phyloP scores from a whole-genome alignment of 2,329 filamentous ascomycete species.

The Malbranchea zuffiana region DNA sequence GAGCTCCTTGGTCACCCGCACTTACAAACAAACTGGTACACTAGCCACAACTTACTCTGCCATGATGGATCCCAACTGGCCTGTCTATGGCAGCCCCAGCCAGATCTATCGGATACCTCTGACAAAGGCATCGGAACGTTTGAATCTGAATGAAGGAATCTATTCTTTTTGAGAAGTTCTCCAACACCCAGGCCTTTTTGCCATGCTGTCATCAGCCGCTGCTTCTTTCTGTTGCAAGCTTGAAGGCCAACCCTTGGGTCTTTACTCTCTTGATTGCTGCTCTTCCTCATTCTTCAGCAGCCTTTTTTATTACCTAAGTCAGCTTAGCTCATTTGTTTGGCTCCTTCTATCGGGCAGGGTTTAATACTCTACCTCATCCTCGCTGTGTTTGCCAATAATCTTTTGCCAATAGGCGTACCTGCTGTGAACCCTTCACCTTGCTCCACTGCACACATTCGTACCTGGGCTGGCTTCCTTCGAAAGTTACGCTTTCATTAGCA shows the following conservation, averaged over 20 bases:
- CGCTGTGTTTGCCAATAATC: conserved; percentile 6
- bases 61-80: conserved; percentile 1
- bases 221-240: conserved; percentile 10
- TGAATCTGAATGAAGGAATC: not conserved
- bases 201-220: conserved; percentile 14
- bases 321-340: conserved; percentile 10
- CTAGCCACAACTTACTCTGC: conserved; percentile 7
- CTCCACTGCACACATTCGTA: conserved; percentile 1
- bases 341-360: conserved; percentile 3
- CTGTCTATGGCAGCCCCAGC: conserved; percentile 1
- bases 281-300: conserved; percentile 11
- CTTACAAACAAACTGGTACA: conserved; percentile 14
- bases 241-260: conserved; percentile 13
- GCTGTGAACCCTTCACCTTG: conserved; percentile 1
- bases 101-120: conserved; percentile 10
- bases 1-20: conserved; percentile 12
- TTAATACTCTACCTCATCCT: conserved; percentile 12
- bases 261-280: conserved; percentile 12
- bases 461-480: conserved; percentile 3
- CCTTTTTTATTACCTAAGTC: conserved; percentile 12
- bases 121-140: conserved; percentile 12
- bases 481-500: not conserved
- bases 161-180: not conserved
- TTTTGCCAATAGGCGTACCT: not conserved
- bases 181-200: conserved; percentile 2